A percentile compares a stretch with the other conserved stretches of the same genome.
Evolutionary conservation across 2,329 filamentous ascomycete species (phyloP).

Genomic region (Fusarium haematococcum): DNA sequence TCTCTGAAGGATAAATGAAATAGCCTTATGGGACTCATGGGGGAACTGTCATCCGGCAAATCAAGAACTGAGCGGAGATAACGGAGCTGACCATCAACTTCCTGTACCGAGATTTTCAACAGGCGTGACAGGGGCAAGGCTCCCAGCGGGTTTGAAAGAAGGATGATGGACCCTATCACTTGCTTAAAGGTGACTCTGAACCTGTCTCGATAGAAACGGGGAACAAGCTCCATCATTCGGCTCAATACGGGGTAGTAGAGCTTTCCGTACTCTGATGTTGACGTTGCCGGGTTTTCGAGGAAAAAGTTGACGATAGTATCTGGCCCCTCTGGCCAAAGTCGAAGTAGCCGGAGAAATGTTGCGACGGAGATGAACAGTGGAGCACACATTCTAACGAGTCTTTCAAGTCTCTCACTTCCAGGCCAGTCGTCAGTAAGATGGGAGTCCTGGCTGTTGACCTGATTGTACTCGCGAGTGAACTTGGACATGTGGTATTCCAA

Average conservation of each 20-base stretch:
- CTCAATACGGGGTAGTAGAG: slow-evolving; percentile 1
- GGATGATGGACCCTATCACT: slow-evolving; percentile 48
- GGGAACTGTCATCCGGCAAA: slow-evolving; percentile 36
- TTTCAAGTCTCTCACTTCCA: background rate
- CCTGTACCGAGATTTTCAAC: slow-evolving; percentile 31
- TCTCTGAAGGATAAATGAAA: slow-evolving; percentile 55
- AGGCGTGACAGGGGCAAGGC: slow-evolving; percentile 41
- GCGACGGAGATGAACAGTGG: slow-evolving; percentile 53
- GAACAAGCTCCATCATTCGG: background rate
- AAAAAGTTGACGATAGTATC: slow-evolving; percentile 33
- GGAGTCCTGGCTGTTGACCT: background rate
- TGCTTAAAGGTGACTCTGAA: slow-evolving; percentile 34
- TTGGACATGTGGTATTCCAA: slow-evolving; percentile 45
- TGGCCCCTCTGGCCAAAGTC: slow-evolving; percentile 36
- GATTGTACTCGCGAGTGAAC: slow-evolving; percentile 45
- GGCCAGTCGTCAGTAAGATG: slow-evolving; percentile 47
- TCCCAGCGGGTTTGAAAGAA: slow-evolving; percentile 48
- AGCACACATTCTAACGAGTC: slow-evolving; percentile 44
- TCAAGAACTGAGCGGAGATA: slow-evolving; percentile 51
- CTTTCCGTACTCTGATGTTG: slow-evolving; percentile 29
- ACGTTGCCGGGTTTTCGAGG: slow-evolving; percentile 15
- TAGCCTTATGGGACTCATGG: slow-evolving; percentile 41
- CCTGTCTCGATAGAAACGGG: background rate
- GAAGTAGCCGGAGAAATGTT: slow-evolving; percentile 44
- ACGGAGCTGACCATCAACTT: slow-evolving; percentile 39